Conservation (phyloP, 106 monocot species). For the Allium cepa region DNA sequence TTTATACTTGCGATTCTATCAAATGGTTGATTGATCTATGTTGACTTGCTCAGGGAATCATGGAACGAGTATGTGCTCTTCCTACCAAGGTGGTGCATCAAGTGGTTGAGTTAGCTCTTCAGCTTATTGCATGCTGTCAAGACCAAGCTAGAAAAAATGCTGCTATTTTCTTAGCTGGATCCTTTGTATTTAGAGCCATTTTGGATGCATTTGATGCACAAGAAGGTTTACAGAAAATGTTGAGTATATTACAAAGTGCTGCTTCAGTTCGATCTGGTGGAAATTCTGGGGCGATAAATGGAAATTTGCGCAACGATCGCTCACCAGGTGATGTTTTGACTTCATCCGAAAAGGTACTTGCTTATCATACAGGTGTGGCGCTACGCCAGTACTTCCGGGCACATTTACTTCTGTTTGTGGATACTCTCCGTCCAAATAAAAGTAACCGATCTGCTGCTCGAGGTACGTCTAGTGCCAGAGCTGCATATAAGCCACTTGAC, state of each 20-base stretch:
- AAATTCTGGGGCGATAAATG: conserved; percentile 48
- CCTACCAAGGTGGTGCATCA: conserved; percentile 53
- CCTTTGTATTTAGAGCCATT: conserved; percentile 89
- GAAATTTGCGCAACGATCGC: conserved; percentile 50
- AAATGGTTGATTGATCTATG: no score
- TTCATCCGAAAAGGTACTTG: conserved; percentile 85
- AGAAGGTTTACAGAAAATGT: conserved; percentile 82
- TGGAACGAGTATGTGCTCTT: conserved; percentile 96
- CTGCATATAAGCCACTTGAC: conserved; percentile 86
- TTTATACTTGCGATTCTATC: no score
- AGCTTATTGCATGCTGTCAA: conserved; percentile 78
- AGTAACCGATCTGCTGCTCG: conserved; percentile 50
- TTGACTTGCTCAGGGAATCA: conserved; percentile 44
- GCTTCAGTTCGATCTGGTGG: conserved; percentile 86
- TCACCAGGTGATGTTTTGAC: conserved; percentile 77
- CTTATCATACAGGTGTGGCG: conserved; percentile 87
- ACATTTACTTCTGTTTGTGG: conserved; percentile 84
- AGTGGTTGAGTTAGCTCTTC: conserved; percentile 78
- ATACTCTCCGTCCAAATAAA: conserved; percentile 92
- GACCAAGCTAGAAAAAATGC: conserved; percentile 95
- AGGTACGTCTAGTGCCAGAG: conserved; percentile 54
- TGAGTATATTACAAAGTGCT: conserved; percentile 58
- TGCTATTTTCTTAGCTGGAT: conserved; percentile 72
- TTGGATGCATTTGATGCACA: conserved; percentile 84
- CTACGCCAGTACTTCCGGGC: conserved; percentile 86